Percentiles rank a stretch among this genome's conserved stretches.
phyloP scores from a whole-genome alignment of 106 monocot genomes.

The Apostasia shenzhenica region DNA sequence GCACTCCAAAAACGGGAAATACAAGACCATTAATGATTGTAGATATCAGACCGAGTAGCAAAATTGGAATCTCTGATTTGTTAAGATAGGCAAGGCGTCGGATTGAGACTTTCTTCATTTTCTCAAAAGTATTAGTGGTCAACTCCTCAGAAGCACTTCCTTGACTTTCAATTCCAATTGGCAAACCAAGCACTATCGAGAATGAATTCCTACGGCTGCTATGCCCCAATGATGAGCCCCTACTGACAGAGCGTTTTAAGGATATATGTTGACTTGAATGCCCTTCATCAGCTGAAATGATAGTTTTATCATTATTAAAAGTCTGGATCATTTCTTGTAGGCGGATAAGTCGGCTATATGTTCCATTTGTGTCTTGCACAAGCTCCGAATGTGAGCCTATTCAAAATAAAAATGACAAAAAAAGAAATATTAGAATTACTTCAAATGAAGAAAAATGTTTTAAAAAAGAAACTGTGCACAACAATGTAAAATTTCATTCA shows the following conservation, averaged over 20 bases:
- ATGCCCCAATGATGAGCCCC: slow-evolving; percentile 26
- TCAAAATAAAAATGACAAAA: background rate
- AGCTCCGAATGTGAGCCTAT: slow-evolving; percentile 48
- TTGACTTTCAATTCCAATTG: slow-evolving; percentile 20
- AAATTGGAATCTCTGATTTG: slow-evolving; percentile 43
- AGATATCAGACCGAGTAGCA: slow-evolving; percentile 37
- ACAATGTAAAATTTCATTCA: too few relatives aligned
- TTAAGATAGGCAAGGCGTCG: slow-evolving; percentile 48
- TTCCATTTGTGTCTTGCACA: slow-evolving; percentile 33
- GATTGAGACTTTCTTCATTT: slow-evolving; percentile 25
- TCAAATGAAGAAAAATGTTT: background rate
- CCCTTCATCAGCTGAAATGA: background rate
- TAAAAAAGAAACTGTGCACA: too few relatives aligned
- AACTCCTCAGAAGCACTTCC: slow-evolving; percentile 9
- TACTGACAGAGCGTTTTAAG: slow-evolving; percentile 23
- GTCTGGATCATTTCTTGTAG: slow-evolving; percentile 34
- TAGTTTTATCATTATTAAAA: slow-evolving; percentile 10
- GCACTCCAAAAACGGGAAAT: slow-evolving; percentile 33
- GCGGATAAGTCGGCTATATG: slow-evolving; percentile 42
- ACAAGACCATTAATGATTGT: slow-evolving; percentile 34
- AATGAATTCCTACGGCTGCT: slow-evolving; percentile 23
- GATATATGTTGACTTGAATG: slow-evolving; percentile 18
- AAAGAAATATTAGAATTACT: background rate
- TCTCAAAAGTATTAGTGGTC: background rate
- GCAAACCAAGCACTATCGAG: slow-evolving; percentile 19